Percentiles rank a stretch among this genome's conserved stretches.
Evolutionary conservation across 2,329 filamentous ascomycete genomes (phyloP).

Genomic region (Cladosporium sp.): DNA sequence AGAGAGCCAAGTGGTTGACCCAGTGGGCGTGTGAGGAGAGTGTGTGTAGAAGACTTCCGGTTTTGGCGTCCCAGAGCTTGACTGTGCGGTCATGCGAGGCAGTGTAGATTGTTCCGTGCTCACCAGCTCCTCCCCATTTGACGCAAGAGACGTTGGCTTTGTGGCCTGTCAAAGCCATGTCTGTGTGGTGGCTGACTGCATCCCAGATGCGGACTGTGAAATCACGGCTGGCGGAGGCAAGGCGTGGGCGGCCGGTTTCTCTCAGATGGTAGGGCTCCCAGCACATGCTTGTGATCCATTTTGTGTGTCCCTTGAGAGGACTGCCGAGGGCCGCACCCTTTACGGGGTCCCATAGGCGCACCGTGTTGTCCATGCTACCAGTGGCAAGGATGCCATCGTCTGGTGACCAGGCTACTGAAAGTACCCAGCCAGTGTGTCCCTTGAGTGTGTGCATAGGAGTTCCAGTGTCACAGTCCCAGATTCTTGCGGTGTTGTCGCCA

Average conservation of each 20-base stretch:
- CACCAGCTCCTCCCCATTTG: constrained; percentile 87
- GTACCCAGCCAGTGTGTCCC: constrained; percentile 86
- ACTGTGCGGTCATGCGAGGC: constrained; percentile 89
- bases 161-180: constrained; percentile 84
- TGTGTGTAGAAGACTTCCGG: constrained; percentile 77
- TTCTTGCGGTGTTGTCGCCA: constrained; percentile 84
- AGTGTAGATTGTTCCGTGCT: constrained; percentile 64
- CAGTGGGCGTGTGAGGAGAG: constrained; percentile 84
- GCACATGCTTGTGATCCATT: constrained; percentile 82
- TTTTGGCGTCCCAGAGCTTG: constrained; percentile 81
- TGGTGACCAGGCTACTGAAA: constrained; percentile 83
- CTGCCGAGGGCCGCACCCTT: constrained; percentile 73
- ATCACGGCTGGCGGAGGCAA: constrained; percentile 90
- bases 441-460: constrained; percentile 83
- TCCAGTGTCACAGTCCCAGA: constrained; percentile 94
- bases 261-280: constrained; percentile 95
- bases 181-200: constrained; percentile 72
- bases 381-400: constrained; percentile 81
- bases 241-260: constrained; percentile 67
- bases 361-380: constrained; percentile 87
- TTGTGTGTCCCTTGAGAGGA: constrained; percentile 78
- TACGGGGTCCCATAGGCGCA: constrained; percentile 85
- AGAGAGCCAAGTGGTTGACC: constrained; percentile 92
- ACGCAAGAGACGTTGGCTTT: constrained; percentile 88
- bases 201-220: constrained; percentile 86